Percentiles rank a stretch among this genome's conserved stretches.
These are phyloP conservation scores for Ceratobasidium sp. DNA, from an alignment of 1,284 basidiomycete genomes.

Conservation along the genomic window DNA sequence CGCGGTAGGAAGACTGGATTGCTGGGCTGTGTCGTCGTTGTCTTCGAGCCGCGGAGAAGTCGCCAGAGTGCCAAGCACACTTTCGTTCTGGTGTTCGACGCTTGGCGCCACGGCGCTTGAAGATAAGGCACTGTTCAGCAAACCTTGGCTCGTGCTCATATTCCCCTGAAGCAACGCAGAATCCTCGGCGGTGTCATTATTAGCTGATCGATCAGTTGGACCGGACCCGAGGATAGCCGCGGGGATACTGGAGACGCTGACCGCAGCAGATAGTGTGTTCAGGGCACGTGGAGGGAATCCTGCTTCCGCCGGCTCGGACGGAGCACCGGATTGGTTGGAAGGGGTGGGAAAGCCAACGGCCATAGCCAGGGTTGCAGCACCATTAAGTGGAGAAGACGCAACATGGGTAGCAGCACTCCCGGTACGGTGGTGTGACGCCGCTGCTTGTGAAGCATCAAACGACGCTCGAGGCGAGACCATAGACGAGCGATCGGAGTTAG, in stretches of 20 bases:
- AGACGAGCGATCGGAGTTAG: slow-evolving; percentile 6
- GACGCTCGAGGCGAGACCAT: slow-evolving; percentile 23
- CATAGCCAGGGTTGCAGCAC: slow-evolving; percentile 40
- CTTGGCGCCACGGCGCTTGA: background rate
- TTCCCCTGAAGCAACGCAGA: too few relatives aligned
- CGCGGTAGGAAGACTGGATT: background rate
- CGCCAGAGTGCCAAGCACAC: too few relatives aligned
- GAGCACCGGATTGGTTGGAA: slow-evolving; percentile 29
- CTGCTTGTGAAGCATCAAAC: slow-evolving; percentile 10
- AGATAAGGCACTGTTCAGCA: background rate
- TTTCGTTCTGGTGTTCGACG: background rate
- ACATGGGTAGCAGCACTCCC: slow-evolving; percentile 31
- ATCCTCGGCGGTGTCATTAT: too few relatives aligned
- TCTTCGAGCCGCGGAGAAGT: slow-evolving; percentile 5
- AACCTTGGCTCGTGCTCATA: too few relatives aligned
- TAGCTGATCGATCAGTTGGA: slow-evolving; percentile 10
- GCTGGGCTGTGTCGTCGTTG: background rate
- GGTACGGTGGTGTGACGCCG: slow-evolving; percentile 23
- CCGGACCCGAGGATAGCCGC: slow-evolving; percentile 24
- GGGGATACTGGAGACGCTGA: slow-evolving; percentile 27
- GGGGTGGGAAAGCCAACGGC: slow-evolving; percentile 42
- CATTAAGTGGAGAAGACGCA: slow-evolving; percentile 38
- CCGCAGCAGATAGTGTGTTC: slow-evolving; percentile 36
- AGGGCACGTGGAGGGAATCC: slow-evolving; percentile 33
- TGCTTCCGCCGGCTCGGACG: slow-evolving; percentile 28